A percentile compares a stretch with the other conserved stretches of the same genome.
Conservation (phyloP, 2,329 filamentous ascomycete genomes). For the Colletotrichum incanum region DNA sequence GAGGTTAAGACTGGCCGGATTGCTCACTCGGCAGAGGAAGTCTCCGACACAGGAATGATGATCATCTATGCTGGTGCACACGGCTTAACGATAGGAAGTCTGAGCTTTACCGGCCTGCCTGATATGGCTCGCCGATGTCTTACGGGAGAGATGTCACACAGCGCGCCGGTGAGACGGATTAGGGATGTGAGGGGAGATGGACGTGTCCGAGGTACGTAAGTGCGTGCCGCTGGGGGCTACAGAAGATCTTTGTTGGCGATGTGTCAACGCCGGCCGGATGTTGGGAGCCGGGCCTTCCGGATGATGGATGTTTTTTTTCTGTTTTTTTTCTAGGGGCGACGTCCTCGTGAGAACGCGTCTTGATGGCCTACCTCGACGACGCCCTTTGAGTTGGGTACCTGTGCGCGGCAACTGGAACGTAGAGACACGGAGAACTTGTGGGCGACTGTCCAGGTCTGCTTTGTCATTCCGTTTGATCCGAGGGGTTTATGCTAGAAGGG, state of each 20-base stretch:
- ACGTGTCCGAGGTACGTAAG: background rate
- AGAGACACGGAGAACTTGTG: background rate
- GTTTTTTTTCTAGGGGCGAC: background rate
- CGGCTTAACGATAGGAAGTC: background rate
- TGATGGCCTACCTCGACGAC: background rate
- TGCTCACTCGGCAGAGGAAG: background rate
- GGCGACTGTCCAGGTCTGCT: background rate
- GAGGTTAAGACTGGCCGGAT: background rate
- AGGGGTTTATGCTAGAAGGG: background rate
- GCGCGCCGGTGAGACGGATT: conserved; percentile 6
- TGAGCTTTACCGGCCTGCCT: background rate
- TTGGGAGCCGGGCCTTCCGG: background rate
- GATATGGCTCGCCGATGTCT: background rate
- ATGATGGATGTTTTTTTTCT: background rate
- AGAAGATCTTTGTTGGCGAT: background rate
- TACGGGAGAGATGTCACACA: background rate
- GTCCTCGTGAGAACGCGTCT: background rate
- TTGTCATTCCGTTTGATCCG: background rate
- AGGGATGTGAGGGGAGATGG: background rate
- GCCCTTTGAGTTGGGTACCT: too few species aligned
- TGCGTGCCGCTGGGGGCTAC: background rate
- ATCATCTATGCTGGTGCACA: background rate
- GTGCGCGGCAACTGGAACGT: background rate
- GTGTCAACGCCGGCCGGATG: background rate
- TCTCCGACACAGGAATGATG: background rate